These are phyloP conservation scores for Kodamaea lidongshanica DNA, from an alignment of 805 yeast species.

Conservation along the genomic window DNA sequence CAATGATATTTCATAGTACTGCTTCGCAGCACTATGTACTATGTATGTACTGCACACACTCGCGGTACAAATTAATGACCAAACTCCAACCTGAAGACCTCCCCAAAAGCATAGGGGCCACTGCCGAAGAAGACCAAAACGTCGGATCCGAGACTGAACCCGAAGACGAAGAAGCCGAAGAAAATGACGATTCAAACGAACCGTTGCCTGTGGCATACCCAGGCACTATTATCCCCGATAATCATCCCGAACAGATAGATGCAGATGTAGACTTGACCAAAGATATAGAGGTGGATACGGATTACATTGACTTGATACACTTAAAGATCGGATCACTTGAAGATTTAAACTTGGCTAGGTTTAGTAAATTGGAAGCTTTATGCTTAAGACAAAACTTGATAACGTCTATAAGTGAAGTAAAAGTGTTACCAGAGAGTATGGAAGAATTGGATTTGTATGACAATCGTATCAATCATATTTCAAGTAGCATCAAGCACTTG, in stretches of 20 bases:
- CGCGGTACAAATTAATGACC: conserved; percentile 3
- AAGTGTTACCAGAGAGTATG: conserved; percentile 60
- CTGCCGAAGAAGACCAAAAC: conserved; percentile 6
- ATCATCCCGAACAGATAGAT: conserved; percentile 48
- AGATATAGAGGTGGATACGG: conserved; percentile 52
- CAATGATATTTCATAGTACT: no score
- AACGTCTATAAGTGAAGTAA: conserved; percentile 50
- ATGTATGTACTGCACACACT: neutral
- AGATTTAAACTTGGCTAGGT: conserved; percentile 53
- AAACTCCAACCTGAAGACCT: conserved; percentile 5
- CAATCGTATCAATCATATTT: conserved; percentile 82
- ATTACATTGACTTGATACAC: conserved; percentile 61
- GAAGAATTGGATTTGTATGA: conserved; percentile 87
- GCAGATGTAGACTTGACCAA: conserved; percentile 64
- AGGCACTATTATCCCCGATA: conserved; percentile 41
- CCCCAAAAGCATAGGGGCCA: conserved; percentile 9
- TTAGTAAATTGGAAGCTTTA: conserved; percentile 50
- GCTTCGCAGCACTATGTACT: no score
- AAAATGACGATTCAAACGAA: conserved; percentile 20
- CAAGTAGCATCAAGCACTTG: conserved; percentile 60
- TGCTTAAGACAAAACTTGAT: conserved; percentile 82
- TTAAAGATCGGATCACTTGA: conserved; percentile 60
- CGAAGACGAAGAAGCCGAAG: conserved; percentile 21
- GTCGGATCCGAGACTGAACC: conserved; percentile 15
- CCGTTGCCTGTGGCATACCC: conserved; percentile 37